Evolutionary conservation across 371 early-diverging fungal species (phyloP).

Genomic region (Apophysomyces elegans): DNA sequence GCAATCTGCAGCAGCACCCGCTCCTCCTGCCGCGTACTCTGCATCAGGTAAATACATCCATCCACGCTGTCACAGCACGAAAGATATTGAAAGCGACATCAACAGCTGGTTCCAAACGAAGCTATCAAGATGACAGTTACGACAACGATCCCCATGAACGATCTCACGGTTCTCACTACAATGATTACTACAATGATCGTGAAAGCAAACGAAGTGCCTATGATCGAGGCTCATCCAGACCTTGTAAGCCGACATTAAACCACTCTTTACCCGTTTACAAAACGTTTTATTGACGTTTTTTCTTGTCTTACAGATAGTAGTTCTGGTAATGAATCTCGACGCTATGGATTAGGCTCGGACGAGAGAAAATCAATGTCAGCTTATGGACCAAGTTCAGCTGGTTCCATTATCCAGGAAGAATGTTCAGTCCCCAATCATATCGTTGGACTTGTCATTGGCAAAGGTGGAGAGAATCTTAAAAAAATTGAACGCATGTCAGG

Average conservation of each 20-base stretch:
- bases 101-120: constrained; percentile 39
- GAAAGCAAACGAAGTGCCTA: constrained; percentile 55
- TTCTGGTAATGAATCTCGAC: constrained; percentile 35
- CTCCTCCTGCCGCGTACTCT: constrained; percentile 25
- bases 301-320: constrained; percentile 3
- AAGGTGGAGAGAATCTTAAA: constrained; percentile 82
- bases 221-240: constrained; percentile 39
- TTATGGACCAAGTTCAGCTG: constrained; percentile 19
- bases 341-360: constrained; percentile 63
- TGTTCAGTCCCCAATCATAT: constrained; percentile 68
- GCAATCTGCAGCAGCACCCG: constrained; percentile 38
- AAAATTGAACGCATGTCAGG: constrained; percentile 77
- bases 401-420: constrained; percentile 45
- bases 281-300: neutral
- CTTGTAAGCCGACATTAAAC: constrained; percentile 24
- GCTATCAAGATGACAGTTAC: constrained; percentile 33
- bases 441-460: constrained; percentile 88
- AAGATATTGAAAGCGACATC: constrained; percentile 19
- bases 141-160: constrained; percentile 57
- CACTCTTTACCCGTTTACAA: too few relatives aligned
- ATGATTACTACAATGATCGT: constrained; percentile 38
- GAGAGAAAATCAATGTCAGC: constrained; percentile 34
- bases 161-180: constrained; percentile 68
- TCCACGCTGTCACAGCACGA: constrained; percentile 6
- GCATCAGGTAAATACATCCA: constrained; percentile 31